These are phyloP conservation scores for Tillandsia leiboldiana DNA, from an alignment of 176 grass and related monocot genomes.

Conservation along the genomic window DNA sequence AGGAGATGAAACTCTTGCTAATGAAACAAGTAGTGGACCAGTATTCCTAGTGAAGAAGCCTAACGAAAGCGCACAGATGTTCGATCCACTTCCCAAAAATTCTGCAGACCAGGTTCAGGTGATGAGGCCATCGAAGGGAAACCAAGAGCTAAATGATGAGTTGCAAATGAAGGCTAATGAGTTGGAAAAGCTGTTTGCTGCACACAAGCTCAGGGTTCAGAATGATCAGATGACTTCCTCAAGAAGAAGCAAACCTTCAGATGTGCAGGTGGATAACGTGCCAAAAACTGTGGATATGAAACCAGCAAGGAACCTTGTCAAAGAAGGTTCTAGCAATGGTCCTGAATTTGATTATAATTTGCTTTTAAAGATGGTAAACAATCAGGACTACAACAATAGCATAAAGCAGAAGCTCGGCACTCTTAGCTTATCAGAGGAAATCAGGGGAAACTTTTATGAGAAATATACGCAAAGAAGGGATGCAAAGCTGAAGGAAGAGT, in stretches of 20 bases:
- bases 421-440: constrained; percentile 59
- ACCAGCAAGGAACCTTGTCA: constrained; percentile 31
- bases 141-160: constrained; percentile 64
- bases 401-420: constrained; percentile 42
- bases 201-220: constrained; percentile 50
- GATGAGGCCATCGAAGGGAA: constrained; percentile 44
- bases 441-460: constrained; percentile 88
- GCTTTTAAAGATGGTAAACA: constrained; percentile 65
- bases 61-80: constrained; percentile 5
- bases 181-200: constrained; percentile 87
- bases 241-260: constrained; percentile 49
- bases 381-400: constrained; percentile 30
- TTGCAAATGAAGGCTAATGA: constrained; percentile 85
- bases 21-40: constrained; percentile 22
- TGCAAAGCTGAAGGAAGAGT: constrained; percentile 82
- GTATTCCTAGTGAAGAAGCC: constrained; percentile 1
- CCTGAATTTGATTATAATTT: constrained; percentile 47
- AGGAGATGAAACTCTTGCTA: constrained; percentile 15
- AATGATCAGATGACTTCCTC: constrained; percentile 40
- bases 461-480: constrained; percentile 88
- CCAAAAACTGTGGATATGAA: constrained; percentile 39
- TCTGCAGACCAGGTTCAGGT: constrained; percentile 27
- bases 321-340: constrained; percentile 26
- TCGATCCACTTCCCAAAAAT: neutral
- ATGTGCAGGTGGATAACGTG: constrained; percentile 35